These are phyloP conservation scores for Furcasterigmium furcatum DNA, from an alignment of 2,329 filamentous ascomycete genomes.

Conservation along the genomic window DNA sequence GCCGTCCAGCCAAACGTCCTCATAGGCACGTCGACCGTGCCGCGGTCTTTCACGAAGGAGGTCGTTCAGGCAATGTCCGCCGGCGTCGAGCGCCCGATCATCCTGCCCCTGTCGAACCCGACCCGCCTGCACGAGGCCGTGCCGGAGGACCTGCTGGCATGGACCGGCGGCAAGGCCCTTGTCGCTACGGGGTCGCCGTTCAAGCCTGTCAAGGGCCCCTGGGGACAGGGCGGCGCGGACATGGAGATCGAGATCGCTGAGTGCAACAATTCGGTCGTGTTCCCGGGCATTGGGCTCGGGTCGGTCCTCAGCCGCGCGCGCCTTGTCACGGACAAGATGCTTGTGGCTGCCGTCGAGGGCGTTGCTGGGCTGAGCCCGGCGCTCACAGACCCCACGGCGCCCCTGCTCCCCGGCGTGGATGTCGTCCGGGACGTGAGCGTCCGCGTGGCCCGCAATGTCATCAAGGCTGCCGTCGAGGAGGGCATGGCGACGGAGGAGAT, in stretches of 20 bases:
- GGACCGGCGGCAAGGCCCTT: conserved; percentile 75
- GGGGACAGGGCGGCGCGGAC: conserved; percentile 42
- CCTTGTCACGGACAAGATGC: conserved; percentile 71
- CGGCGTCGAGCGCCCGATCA: conserved; percentile 68
- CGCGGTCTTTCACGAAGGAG: conserved; percentile 72
- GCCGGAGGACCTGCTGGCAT: conserved; percentile 70
- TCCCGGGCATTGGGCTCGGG: conserved; percentile 82
- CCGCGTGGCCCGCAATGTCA: conserved; percentile 71
- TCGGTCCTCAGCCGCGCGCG: conserved; percentile 66
- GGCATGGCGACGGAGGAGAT: conserved; percentile 66
- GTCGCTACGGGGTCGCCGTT: conserved; percentile 86
- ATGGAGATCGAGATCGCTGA: conserved; percentile 59
- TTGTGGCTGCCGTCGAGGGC: conserved; percentile 74
- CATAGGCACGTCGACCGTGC: conserved; percentile 79
- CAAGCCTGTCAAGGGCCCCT: conserved; percentile 62
- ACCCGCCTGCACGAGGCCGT: conserved; percentile 80
- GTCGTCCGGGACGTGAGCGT: conserved; percentile 74
- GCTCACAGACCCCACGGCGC: conserved; percentile 56
- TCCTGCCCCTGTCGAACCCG: conserved; percentile 82
- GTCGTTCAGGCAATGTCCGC: conserved; percentile 73
- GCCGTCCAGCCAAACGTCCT: conserved; percentile 75
- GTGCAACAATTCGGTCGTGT: conserved; percentile 85
- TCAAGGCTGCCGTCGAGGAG: conserved; percentile 67
- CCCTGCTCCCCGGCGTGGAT: conserved; percentile 73
- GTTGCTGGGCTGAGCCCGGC: conserved; percentile 71